Evolutionary conservation across 164 flowering plant species (phyloP).

Genomic region (Litsea cubeba): DNA sequence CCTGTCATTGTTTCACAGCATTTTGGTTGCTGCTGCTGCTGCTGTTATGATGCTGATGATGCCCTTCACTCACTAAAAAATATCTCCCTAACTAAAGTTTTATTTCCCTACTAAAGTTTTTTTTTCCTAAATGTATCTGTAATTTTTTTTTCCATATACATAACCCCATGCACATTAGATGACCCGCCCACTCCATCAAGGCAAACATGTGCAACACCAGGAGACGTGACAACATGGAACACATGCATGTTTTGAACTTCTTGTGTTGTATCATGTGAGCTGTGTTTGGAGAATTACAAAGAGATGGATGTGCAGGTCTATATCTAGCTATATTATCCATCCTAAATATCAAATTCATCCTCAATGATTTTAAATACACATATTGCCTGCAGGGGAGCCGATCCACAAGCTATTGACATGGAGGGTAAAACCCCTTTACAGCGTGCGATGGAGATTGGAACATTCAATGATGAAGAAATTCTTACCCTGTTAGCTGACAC

Average conservation of each 20-base stretch:
- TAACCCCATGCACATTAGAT: neutral
- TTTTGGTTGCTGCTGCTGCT: neutral
- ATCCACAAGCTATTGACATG: conserved; percentile 42
- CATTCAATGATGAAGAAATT: conserved; percentile 57
- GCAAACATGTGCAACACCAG: neutral
- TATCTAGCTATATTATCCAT: neutral
- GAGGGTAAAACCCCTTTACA: conserved; percentile 57
- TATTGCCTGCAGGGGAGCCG: conserved; percentile 59
- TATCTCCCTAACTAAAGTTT: neutral
- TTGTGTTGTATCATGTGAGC: neutral
- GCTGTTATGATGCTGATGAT: neutral
- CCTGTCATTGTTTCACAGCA: neutral
- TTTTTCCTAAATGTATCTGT: neutral
- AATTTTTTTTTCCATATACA: neutral
- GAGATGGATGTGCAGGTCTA: neutral
- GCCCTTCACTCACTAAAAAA: neutral
- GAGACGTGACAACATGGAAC: neutral
- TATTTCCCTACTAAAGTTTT: neutral
- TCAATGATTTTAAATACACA: neutral
- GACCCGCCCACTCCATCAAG: neutral
- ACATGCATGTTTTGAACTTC: neutral
- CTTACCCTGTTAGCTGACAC: conserved; percentile 49
- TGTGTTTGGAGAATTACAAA: neutral
- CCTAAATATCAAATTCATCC: neutral
- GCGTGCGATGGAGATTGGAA: conserved; percentile 32